These are phyloP conservation scores for Pugionium dolabratum DNA, from an alignment of 345 rosid genomes.

Conservation along the genomic window DNA sequence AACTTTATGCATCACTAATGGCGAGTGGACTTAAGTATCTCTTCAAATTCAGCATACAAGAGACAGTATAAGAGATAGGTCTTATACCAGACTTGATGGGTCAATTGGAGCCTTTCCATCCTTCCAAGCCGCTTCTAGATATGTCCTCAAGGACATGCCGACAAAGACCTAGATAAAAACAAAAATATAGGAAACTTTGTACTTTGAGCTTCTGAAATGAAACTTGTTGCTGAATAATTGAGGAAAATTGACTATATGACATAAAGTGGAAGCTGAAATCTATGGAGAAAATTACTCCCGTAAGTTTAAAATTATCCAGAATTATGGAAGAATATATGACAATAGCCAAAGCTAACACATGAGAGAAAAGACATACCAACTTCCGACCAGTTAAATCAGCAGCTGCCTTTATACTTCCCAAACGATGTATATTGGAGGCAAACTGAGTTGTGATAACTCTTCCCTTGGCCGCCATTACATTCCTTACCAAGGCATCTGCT, in stretches of 20 bases:
- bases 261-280: not conserved
- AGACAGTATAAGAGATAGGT: not conserved
- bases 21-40: not conserved
- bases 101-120: slow-evolving; percentile 98
- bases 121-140: slow-evolving; percentile 97
- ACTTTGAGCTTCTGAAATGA: slow-evolving; percentile 15
- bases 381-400: slow-evolving; percentile 92
- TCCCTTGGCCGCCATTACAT: slow-evolving; percentile 80
- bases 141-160: slow-evolving; percentile 97
- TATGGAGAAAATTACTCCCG: not conserved
- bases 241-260: not conserved
- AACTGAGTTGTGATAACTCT: slow-evolving; percentile 96
- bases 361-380: slow-evolving; percentile 55
- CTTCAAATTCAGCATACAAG: not conserved
- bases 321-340: not conserved
- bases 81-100: slow-evolving; percentile 84
- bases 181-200: not conserved
- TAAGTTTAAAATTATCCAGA: slow-evolving; percentile 11
- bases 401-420: slow-evolving; percentile 97
- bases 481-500: slow-evolving; percentile 79
- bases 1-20: slow-evolving; percentile 25
- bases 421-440: slow-evolving; percentile 94
- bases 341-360: slow-evolving; percentile 3
- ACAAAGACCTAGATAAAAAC: slow-evolving; percentile 66
- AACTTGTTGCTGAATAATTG: not conserved